Percentiles rank a stretch among this genome's conserved stretches.
Evolutionary conservation across 192 early-diverging fungal genomes (phyloP).

Genomic region (Haplosporangium gracile): DNA sequence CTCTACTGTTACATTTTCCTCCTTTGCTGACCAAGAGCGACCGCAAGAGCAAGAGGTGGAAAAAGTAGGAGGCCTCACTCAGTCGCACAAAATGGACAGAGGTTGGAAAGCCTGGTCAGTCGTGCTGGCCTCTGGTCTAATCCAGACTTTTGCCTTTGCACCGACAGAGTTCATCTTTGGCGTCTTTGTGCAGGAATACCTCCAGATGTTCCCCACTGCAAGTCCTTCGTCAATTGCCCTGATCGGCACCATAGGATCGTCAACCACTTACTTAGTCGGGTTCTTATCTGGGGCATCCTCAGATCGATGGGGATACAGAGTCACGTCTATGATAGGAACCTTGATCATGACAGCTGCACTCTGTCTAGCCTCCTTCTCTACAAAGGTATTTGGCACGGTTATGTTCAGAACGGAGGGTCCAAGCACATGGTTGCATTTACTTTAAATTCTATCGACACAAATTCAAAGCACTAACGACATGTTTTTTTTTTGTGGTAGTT

Average conservation of each 20-base stretch:
- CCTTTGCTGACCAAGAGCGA: neutral
- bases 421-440: neutral
- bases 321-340: slow-evolving; percentile 58
- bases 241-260: slow-evolving; percentile 38
- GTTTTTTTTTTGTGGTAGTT: slow-evolving; percentile 40
- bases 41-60: neutral
- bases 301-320: slow-evolving; percentile 61
- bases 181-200: slow-evolving; percentile 38
- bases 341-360: slow-evolving; percentile 51
- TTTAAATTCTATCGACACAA: too few species aligned
- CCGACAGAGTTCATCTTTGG: slow-evolving; percentile 51
- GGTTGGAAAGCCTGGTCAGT: slow-evolving; percentile 32
- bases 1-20: neutral
- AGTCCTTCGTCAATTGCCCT: slow-evolving; percentile 25
- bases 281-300: slow-evolving; percentile 17
- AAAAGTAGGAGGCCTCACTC: neutral
- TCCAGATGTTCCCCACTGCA: slow-evolving; percentile 3
- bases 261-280: slow-evolving; percentile 33
- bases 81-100: neutral
- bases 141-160: slow-evolving; percentile 47
- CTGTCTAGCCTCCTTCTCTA: slow-evolving; percentile 60
- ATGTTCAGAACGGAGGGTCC: neutral
- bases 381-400: slow-evolving; percentile 7
- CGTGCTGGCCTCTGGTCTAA: slow-evolving; percentile 26
- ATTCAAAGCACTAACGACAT: neutral